Conservation (phyloP, 2,329 filamentous ascomycete genomes). For the Stylonectria norvegica region DNA sequence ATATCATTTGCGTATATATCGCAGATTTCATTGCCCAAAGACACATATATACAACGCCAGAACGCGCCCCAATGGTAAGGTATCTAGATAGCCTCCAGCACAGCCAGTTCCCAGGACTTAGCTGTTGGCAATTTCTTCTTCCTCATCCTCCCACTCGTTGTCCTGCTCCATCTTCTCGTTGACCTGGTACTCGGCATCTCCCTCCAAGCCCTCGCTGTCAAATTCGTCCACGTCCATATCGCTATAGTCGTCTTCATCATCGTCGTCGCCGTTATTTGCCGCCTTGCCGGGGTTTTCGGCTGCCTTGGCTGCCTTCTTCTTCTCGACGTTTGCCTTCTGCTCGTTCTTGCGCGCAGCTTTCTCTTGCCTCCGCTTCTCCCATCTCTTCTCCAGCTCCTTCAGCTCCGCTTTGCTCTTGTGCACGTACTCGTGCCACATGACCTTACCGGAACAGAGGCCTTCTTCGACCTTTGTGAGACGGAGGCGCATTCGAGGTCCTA, state of each 20-base stretch:
- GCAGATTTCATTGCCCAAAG: conserved; percentile 23
- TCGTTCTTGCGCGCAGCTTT: conserved; percentile 78
- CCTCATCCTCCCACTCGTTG: conserved; percentile 52
- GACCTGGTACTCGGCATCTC: conserved; percentile 47
- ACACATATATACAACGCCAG: conserved; percentile 26
- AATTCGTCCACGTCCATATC: conserved; percentile 47
- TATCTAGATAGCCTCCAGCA: conserved; percentile 6
- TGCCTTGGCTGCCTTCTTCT: conserved; percentile 62
- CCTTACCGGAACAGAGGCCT: conserved; percentile 80
- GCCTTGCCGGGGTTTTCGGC: conserved; percentile 39
- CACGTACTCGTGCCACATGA: conserved; percentile 98
- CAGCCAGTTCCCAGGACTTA: conserved; percentile 6
- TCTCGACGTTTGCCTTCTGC: conserved; percentile 88
- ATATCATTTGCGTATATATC: conserved; percentile 12
- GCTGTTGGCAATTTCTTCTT: conserved; percentile 37
- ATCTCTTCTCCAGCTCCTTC: conserved; percentile 74
- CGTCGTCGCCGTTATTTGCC: conserved; percentile 35
- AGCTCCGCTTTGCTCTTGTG: conserved; percentile 78
- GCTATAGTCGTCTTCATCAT: conserved; percentile 44
- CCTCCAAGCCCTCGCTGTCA: conserved; percentile 50
- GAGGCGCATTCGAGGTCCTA: conserved; percentile 85
- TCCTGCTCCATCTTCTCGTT: conserved; percentile 49
- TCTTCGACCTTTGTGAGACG: conserved; percentile 95
- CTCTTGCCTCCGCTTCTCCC: conserved; percentile 73
- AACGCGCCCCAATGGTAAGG: conserved; percentile 15